Evolutionary conservation across 1,284 basidiomycete species (phyloP), one percentile per base, ranked within the genome.

Genomic region (Stereum hirsutum): DNA sequence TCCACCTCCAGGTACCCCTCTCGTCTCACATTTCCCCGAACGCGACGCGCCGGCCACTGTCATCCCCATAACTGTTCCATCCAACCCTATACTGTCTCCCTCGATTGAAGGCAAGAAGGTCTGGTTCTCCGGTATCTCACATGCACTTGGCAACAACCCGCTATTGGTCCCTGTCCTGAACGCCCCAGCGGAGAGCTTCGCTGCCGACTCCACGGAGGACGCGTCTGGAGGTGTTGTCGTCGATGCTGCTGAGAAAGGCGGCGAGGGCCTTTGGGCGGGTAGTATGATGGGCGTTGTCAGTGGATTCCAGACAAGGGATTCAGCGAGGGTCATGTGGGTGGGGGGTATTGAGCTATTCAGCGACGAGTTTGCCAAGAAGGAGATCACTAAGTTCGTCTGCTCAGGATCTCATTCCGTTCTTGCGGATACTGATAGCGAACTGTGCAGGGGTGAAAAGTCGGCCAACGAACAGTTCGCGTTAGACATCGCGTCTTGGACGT

Each of bases 401-500:
- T 25, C 4, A 25, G 37, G 14, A 39, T 39, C n/a, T 26, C 28
- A 17, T 37, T 14, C 6, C 14, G 15, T 11, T 26, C 11, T 5
- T 30, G 10, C 11, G 17, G 23, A 14, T 20, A n/a, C n/a, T n/a
- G 15, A 24, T 25, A 6, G 19, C 19, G 10, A 19, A 21, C 17
- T 14, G 33, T 52, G 42, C 46, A 80, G 77, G 43, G 80, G 79
- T 14, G 64, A 70, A 11, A 68, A 72, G 46, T 79, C 83, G 1
- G 88, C 85, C 11, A 98, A 98, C 60, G 64, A 68, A 12, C 75
- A 75, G 34, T 84, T 97, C 45, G 72, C 72, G 3, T 63, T 70
- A 37, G 90, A 95, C 53, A 61, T 98, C 40, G 75, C 82, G 2
- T 74, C 78, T 15, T 99, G 95, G 95, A 76, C 85, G 2, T 96